Evolutionary conservation across 140 eudicot genomes (phyloP).

Genomic region (Erigeron philadelphicus): DNA sequence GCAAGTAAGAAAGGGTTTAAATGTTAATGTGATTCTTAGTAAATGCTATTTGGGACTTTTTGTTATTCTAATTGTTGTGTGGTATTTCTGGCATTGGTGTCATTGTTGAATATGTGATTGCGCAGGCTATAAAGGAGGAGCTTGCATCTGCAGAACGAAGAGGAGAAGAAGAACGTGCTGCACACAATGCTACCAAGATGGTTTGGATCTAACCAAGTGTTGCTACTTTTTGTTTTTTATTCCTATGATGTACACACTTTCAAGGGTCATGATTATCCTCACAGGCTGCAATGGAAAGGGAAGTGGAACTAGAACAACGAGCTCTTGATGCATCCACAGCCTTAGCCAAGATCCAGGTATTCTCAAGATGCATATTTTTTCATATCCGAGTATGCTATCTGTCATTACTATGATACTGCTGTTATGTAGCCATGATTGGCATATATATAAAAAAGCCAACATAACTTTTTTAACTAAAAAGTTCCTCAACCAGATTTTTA

Average conservation of each 20-base stretch:
- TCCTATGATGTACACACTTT: neutral
- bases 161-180: constrained; percentile 97
- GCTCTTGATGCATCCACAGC: constrained; percentile 95
- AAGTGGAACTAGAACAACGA: constrained; percentile 95
- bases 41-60: constrained; percentile 3
- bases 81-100: constrained; percentile 1
- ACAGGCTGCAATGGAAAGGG: constrained; percentile 98
- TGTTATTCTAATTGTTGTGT: constrained; percentile 6
- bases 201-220: constrained; percentile 28
- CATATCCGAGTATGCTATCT: neutral
- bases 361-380: constrained; percentile 6
- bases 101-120: constrained; percentile 15
- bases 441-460: neutral
- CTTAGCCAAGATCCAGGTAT: constrained; percentile 86
- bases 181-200: constrained; percentile 89
- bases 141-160: constrained; percentile 81
- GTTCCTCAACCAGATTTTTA: neutral
- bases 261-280: constrained; percentile 1
- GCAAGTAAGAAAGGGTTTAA: constrained; percentile 65
- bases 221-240: constrained; percentile 9
- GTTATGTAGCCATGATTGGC: neutral
- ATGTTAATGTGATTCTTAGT: constrained; percentile 9
- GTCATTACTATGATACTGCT: constrained; percentile 2
- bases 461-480: neutral
- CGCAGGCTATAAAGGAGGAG: constrained; percentile 92